Conservation (phyloP, 257 asterid species). For the Galeopsis tetrahit region DNA sequence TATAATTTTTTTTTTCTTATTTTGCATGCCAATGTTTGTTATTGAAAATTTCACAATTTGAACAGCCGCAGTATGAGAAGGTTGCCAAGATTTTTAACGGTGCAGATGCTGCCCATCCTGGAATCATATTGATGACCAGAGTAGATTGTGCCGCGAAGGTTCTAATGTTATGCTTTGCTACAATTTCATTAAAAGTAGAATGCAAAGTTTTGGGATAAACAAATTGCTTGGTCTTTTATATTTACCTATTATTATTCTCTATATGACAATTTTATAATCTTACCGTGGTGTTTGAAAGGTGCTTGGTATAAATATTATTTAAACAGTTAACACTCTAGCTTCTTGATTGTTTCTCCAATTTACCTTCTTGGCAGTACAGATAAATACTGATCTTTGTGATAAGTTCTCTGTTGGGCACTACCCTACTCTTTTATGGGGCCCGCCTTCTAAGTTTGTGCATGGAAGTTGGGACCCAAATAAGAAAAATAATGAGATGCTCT, state of each 20-base stretch:
- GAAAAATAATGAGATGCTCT: constrained; percentile 59
- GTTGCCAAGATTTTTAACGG: constrained; percentile 94
- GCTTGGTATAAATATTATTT: background rate
- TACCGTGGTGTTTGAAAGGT: background rate
- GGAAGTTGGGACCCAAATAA: constrained; percentile 76
- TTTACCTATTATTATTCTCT: constrained; percentile 1
- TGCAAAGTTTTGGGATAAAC: constrained; percentile 10
- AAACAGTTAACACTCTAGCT: constrained; percentile 30
- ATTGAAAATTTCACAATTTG: constrained; percentile 30
- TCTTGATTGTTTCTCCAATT: constrained; percentile 46
- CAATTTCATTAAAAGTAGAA: constrained; percentile 15
- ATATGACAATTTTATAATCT: constrained; percentile 12
- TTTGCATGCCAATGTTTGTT: constrained; percentile 30
- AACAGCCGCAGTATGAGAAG: constrained; percentile 94
- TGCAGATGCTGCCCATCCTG: constrained; percentile 86
- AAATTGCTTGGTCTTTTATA: background rate
- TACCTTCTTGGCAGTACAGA: constrained; percentile 93
- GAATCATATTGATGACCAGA: constrained; percentile 79
- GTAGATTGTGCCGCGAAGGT: constrained; percentile 96
- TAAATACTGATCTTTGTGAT: constrained; percentile 77
- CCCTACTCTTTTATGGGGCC: constrained; percentile 92
- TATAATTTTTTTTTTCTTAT: constrained; percentile 15
- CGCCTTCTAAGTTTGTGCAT: constrained; percentile 75
- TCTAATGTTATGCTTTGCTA: constrained; percentile 39
- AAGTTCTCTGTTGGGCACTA: constrained; percentile 77